A percentile compares a stretch with the other conserved stretches of the same genome.
These are phyloP conservation scores for Bassia scoparia DNA, from an alignment of 148 eudicot genomes.

Conservation along the genomic window DNA sequence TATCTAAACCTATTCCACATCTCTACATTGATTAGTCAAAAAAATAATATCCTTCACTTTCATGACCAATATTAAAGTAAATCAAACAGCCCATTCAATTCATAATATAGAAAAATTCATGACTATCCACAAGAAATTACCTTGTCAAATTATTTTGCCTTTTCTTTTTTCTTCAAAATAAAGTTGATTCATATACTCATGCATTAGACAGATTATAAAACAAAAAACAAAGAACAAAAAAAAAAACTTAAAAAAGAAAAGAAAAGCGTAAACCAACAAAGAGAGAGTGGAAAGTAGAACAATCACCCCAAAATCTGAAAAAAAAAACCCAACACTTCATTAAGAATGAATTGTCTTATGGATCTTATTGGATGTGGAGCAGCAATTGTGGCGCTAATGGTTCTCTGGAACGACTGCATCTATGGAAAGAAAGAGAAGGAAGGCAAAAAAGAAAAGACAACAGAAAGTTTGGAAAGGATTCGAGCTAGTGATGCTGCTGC, in stretches of 20 bases:
- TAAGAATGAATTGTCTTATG: constrained; percentile 25
- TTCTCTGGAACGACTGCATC: constrained; percentile 21
- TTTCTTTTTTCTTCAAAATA: not conserved
- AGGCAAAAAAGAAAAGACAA: not conserved
- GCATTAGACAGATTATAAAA: not conserved
- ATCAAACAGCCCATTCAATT: not conserved
- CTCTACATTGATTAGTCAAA: constrained; percentile 9
- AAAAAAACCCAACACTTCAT: no score
- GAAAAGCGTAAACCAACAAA: not conserved
- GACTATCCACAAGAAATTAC: not conserved
- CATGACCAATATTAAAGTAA: not conserved
- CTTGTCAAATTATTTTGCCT: no score
- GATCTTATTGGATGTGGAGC: constrained; percentile 31
- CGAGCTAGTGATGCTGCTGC: constrained; percentile 4
- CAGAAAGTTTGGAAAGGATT: not conserved
- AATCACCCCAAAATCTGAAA: not conserved
- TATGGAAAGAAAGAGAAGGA: constrained; percentile 22
- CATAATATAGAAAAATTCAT: not conserved
- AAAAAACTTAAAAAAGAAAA: not conserved
- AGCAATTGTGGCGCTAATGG: constrained; percentile 20
- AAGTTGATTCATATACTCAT: not conserved
- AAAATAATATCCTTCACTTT: constrained; percentile 10
- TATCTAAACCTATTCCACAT: not conserved
- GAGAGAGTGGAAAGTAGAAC: not conserved
- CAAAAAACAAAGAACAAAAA: not conserved